Percentiles rank a stretch among this genome's conserved stretches.
Conservation (phyloP, 1,139 yeast genomes). For the Saccharomyces hybrid region DNA sequence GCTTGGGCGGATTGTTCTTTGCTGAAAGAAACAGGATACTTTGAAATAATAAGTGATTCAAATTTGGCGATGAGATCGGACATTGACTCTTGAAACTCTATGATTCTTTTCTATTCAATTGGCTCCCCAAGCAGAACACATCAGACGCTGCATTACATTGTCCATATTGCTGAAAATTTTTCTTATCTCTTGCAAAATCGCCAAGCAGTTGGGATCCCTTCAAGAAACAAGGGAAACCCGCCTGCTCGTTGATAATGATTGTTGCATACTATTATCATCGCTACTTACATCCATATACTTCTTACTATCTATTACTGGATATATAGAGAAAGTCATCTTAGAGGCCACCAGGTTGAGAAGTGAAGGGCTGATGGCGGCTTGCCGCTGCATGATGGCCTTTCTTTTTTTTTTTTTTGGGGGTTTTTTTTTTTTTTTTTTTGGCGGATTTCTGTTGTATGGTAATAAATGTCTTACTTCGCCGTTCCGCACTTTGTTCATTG, state of each 20-base stretch:
- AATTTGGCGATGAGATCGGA: slow-evolving; percentile 40
- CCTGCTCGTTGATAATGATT: not conserved
- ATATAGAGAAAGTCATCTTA: not conserved
- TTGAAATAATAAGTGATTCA: too few species aligned
- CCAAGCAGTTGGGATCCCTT: not conserved
- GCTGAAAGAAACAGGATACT: slow-evolving; percentile 25
- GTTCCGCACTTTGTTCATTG: slow-evolving; percentile 41
- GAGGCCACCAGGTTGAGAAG: not conserved
- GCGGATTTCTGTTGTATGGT: not conserved
- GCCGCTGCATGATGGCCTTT: not conserved
- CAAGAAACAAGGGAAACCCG: not conserved
- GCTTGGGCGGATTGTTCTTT: slow-evolving; percentile 59
- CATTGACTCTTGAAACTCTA: slow-evolving; percentile 26
- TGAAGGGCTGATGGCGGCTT: not conserved
- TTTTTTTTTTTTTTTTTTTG: too few species aligned
- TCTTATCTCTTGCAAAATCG: not conserved
- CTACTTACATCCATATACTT: not conserved
- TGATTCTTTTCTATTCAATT: not conserved
- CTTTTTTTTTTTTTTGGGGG: not conserved
- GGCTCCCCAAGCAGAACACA: not conserved
- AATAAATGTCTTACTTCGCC: not conserved
- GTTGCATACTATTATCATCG: not conserved
- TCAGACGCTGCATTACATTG: not conserved
- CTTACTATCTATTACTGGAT: not conserved
- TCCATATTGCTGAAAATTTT: not conserved